These are phyloP conservation scores for Nepenthes mirabilis DNA, from an alignment of 148 eudicot species.

Conservation along the genomic window DNA sequence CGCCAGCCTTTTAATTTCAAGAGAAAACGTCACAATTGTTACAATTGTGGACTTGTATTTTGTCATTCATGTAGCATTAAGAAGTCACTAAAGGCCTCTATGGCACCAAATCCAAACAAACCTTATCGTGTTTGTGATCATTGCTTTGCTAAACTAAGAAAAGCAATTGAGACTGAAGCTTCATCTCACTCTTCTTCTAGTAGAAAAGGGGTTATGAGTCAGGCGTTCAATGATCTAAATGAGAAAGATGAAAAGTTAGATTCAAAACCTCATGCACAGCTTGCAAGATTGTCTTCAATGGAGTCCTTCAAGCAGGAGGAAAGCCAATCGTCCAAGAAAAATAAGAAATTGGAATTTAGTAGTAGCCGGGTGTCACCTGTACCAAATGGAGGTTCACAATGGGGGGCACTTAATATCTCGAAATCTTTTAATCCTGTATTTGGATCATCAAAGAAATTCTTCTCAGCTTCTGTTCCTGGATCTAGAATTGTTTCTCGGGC, in stretches of 20 bases:
- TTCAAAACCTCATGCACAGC: conserved; percentile 56
- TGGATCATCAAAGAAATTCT: conserved; percentile 89
- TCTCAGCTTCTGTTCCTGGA: conserved; percentile 98
- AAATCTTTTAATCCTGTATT: conserved; percentile 83
- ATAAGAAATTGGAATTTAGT: conserved; percentile 73
- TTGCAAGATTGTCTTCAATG: conserved; percentile 81
- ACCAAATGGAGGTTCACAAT: conserved; percentile 75
- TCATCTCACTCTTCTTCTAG: conserved; percentile 56
- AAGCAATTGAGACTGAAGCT: conserved; percentile 52
- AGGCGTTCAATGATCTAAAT: conserved; percentile 31
- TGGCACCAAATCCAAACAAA: conserved; percentile 95
- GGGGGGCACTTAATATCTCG: conserved; percentile 72
- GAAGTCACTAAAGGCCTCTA: conserved; percentile 85
- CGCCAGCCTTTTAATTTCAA: conserved; percentile 89
- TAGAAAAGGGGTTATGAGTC: conserved; percentile 61
- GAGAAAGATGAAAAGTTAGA: conserved; percentile 74
- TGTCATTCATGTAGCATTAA: conserved; percentile 97
- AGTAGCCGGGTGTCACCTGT: conserved; percentile 96
- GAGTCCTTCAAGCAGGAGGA: conserved; percentile 55
- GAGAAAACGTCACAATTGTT: conserved; percentile 95
- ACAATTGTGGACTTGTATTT: conserved; percentile 90
- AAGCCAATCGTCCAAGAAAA: conserved; percentile 54
- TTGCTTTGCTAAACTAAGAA: conserved; percentile 67
- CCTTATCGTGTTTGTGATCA: conserved; percentile 96
- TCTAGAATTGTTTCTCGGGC: conserved; percentile 97